Evolutionary conservation across 2,329 filamentous ascomycete species (phyloP), one percentile per base, ranked within the genome.

Genomic region (Calycina herbarum): DNA sequence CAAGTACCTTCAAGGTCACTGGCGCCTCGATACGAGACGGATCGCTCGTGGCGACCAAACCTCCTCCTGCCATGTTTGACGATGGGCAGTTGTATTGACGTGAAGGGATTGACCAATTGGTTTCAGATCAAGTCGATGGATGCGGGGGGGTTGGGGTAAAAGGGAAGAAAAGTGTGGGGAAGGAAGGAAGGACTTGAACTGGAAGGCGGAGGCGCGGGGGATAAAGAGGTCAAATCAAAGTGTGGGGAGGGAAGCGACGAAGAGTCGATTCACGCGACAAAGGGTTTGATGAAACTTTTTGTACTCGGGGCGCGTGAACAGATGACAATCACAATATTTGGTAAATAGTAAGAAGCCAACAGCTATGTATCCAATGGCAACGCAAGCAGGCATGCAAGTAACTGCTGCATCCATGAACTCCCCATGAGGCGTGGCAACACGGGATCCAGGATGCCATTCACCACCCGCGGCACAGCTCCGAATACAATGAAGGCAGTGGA

Each of bases 1-100:
- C 8, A 48, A 8, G 20, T 48, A 48, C 45, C 45, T 88, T 87
- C 78, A 85, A 79, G 70, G 88, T 90, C 72, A 90, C 84, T 71
- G 88, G 87, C 15, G 88, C 88, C 81, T 91, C 88, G 74, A 90
- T 83, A 69, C 83, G 82, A 70, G 81, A 80, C n/a, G 92, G 91
- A 81, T 92, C 89, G 79, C 92, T 29, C 35, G 73, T 71, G 15
- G 62, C 68, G n/a, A 61, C 45, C 59, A 29, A 61, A n/a, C 45
- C 59, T 61, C 40, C 59, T 17, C n/a, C 35, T 15, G 15, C 35
- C 59, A 48, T 33, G 29, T 61, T n/a, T 42, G 40, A 15, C 40
- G n/a, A n/a, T n/a, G n/a, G 8, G 45, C 33, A 35, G 17, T n/a
- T 48, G 13, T 48, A 48, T 48, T 20, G 45, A 48, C 11, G 45